These are phyloP conservation scores for Actinidia chinensis DNA, from an alignment of 179 eudicot genomes.

Conservation along the genomic window DNA sequence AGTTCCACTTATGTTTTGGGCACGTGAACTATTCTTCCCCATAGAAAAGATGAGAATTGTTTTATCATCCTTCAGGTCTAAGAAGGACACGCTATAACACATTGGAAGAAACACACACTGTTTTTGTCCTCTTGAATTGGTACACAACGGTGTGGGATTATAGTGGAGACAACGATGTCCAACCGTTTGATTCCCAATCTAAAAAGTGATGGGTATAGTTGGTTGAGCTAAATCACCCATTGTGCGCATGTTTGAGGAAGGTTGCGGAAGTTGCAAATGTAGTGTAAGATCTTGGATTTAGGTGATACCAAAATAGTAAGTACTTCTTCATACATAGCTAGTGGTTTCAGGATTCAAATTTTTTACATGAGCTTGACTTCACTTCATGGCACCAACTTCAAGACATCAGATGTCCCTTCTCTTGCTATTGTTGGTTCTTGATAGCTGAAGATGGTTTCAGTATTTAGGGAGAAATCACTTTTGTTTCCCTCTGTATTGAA, in stretches of 20 bases:
- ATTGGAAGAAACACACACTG: slow-evolving; percentile 98
- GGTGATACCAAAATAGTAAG: slow-evolving; percentile 76
- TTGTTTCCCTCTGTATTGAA: slow-evolving; percentile 7
- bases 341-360: not conserved
- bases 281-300: slow-evolving; percentile 55
- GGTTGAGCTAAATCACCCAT: slow-evolving; percentile 79
- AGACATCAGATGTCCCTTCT: not conserved
- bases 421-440: not conserved
- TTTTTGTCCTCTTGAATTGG: slow-evolving; percentile 87
- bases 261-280: slow-evolving; percentile 59
- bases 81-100: slow-evolving; percentile 80
- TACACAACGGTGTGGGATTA: slow-evolving; percentile 98
- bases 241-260: slow-evolving; percentile 50
- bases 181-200: slow-evolving; percentile 83
- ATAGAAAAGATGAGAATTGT: slow-evolving; percentile 11
- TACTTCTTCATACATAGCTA: not conserved
- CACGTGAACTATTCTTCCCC: not conserved
- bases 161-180: slow-evolving; percentile 91
- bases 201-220: slow-evolving; percentile 93
- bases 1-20: too few species aligned
- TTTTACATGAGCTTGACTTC: not conserved
- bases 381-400: not conserved
- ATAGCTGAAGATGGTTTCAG: not conserved
- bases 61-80: slow-evolving; percentile 47
- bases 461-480: slow-evolving; percentile 3